Base-by-base conservation (phyloP, 1,139 yeast species). In the Magnusiomyces fungicola region DNA sequence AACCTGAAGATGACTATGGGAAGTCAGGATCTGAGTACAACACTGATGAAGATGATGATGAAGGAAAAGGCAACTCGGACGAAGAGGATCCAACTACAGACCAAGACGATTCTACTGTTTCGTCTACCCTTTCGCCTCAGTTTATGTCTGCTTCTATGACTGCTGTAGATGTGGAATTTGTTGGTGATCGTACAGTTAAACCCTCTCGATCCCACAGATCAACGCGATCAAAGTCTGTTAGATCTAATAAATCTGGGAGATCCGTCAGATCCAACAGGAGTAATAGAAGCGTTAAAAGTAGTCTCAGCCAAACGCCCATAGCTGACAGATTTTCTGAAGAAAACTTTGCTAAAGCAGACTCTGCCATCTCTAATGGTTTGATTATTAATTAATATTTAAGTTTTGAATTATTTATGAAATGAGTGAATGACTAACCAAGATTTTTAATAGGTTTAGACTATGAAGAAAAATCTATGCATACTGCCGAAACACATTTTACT, bases 241-340 rank as follows among this genome's bases (percentile, higher is more conserved):
- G 19, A 10, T 30, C 42, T 29, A 19, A 12, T 12, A 30, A 19
- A 24, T 27, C 37, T 27, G 23, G 38, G 16, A 7, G 30, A 12
- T 27, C 30, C 12, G 12, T n/a, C 30, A n/a, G 40, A 4, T 19
- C 23, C 32, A 21, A 22, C 22, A 23, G 32, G 3, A 40, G 45
- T 16, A 32, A 14, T 12, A 32, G 44, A 29, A 45, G 44, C 29
- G 37, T n/a, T 29, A 46, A 38, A 12, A 50, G 48, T 29, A 32
- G 32, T 12, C 42, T 47, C 3, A 43, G 40, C 9, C 48, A 41
- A 33, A 51, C 54, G 1, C 54, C 54, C 5, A 49, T 51, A 40
- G 54, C 54, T 7, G 52, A 51, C 30, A 43, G 43, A n/a, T 51
- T 45, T 33, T 40, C 50, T 21, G 44, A 21, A 23, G 23, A 19